Percentiles rank a stretch among this genome's conserved stretches.
phyloP scores from a whole-genome alignment of 495 filamentous ascomycete genomes.

The Neurospora sp. region DNA sequence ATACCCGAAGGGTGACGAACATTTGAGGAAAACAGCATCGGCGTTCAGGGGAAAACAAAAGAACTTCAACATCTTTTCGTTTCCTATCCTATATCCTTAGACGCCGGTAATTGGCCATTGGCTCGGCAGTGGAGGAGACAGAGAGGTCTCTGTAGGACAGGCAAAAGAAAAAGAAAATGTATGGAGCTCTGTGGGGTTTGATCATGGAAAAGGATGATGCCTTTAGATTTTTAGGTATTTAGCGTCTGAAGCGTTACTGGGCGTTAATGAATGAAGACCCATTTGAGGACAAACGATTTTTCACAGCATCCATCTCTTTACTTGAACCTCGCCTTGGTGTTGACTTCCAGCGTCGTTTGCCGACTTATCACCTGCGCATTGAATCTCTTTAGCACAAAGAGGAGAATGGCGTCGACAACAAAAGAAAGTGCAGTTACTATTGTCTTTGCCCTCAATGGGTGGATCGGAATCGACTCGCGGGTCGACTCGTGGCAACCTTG shows the following conservation, averaged over 20 bases:
- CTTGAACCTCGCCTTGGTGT: background rate
- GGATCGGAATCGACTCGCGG: background rate
- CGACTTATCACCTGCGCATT: background rate
- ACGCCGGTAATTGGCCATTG: conserved; percentile 24
- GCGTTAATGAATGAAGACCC: background rate
- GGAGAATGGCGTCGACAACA: background rate
- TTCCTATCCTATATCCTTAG: conserved; percentile 22
- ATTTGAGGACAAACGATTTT: background rate
- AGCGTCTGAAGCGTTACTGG: background rate
- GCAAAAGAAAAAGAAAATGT: background rate
- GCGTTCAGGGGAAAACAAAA: conserved; percentile 35
- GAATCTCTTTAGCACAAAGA: background rate
- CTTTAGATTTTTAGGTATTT: background rate
- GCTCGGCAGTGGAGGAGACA: conserved; percentile 15
- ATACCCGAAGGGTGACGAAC: conserved; percentile 26
- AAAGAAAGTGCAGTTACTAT: background rate
- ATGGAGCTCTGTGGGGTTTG: background rate
- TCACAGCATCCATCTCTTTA: background rate
- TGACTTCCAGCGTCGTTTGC: background rate
- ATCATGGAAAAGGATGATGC: background rate
- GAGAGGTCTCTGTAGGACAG: background rate
- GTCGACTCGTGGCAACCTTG: background rate
- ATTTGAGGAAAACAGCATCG: conserved; percentile 24
- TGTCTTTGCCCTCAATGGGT: background rate
- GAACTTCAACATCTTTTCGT: conserved; percentile 37